These are phyloP conservation scores for Komagataella mondaviorum DNA, from an alignment of 805 yeast species.

Conservation along the genomic window DNA sequence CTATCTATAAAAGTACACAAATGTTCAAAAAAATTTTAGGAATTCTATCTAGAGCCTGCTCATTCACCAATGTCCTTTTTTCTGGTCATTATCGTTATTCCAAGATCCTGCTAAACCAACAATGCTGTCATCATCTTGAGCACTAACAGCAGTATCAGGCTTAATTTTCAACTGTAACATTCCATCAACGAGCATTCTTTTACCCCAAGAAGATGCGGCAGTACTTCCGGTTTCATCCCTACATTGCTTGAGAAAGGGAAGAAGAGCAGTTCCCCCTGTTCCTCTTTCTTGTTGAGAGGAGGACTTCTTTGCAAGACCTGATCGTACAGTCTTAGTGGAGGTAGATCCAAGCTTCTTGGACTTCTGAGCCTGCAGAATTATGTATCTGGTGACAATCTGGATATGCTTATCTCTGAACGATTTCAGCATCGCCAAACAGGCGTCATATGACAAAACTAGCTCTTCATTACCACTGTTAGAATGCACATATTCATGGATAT, in stretches of 20 bases:
- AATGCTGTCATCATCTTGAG: background rate
- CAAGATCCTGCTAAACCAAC: constrained; percentile 19
- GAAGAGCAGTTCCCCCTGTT: constrained; percentile 87
- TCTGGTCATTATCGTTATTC: constrained; percentile 15
- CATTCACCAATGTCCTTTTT: background rate
- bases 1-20: background rate
- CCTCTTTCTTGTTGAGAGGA: constrained; percentile 47
- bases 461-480: constrained; percentile 30
- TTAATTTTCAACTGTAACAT: constrained; percentile 13
- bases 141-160: background rate
- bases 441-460: constrained; percentile 66
- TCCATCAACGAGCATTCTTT: constrained; percentile 48
- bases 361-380: constrained; percentile 64
- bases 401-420: constrained; percentile 86
- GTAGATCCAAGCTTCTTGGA: constrained; percentile 35
- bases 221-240: constrained; percentile 92
- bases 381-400: constrained; percentile 81
- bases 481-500: constrained; percentile 52
- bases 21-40: background rate
- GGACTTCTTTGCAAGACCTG: constrained; percentile 47
- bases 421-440: constrained; percentile 79
- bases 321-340: constrained; percentile 37
- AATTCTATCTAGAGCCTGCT: background rate
- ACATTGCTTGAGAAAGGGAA: constrained; percentile 89
- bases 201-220: constrained; percentile 91